These are phyloP conservation scores for Trichosporon coremiiforme DNA, from an alignment of 1,284 basidiomycete genomes.

Conservation along the genomic window DNA sequence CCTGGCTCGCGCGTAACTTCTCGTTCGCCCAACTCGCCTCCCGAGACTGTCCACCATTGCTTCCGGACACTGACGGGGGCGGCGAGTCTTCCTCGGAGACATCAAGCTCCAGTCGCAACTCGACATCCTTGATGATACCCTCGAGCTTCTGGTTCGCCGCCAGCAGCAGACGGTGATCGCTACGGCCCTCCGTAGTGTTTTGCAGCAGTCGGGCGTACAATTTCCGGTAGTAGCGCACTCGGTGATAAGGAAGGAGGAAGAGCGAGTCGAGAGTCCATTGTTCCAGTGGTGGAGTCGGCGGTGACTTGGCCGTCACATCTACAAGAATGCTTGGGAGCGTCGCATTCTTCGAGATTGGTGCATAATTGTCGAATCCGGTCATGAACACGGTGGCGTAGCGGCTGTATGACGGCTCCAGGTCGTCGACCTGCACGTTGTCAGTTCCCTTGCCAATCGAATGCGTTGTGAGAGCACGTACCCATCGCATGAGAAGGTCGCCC, in stretches of 20 bases:
- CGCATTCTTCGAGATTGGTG: conserved; percentile 72
- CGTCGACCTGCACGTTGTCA: conserved; percentile 69
- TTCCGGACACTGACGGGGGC: conserved; percentile 4
- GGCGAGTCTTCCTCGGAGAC: conserved; percentile 45
- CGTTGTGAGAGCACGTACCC: conserved; percentile 65
- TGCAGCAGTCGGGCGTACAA: conserved; percentile 84
- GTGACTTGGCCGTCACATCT: conserved; percentile 68
- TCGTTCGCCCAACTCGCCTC: conserved; percentile 44
- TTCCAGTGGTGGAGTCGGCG: conserved; percentile 59
- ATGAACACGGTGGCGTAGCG: conserved; percentile 75
- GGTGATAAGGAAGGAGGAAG: conserved; percentile 79
- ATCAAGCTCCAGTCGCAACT: conserved; percentile 61
- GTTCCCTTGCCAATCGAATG: neutral
- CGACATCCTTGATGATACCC: conserved; percentile 68
- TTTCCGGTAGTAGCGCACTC: conserved; percentile 90
- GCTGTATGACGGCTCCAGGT: conserved; percentile 82
- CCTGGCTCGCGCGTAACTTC: conserved; percentile 43
- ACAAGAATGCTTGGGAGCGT: conserved; percentile 70
- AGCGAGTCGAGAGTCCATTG: conserved; percentile 84
- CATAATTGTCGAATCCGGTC: conserved; percentile 79
- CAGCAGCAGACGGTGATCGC: conserved; percentile 79
- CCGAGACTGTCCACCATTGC: conserved; percentile 30
- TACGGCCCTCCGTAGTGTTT: conserved; percentile 82
- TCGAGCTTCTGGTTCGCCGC: conserved; percentile 82
- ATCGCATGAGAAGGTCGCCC: conserved; percentile 94